These are phyloP conservation scores for Dothidotthia symphoricarpi DNA, from an alignment of 2,329 filamentous ascomycete genomes.

Conservation along the genomic window DNA sequence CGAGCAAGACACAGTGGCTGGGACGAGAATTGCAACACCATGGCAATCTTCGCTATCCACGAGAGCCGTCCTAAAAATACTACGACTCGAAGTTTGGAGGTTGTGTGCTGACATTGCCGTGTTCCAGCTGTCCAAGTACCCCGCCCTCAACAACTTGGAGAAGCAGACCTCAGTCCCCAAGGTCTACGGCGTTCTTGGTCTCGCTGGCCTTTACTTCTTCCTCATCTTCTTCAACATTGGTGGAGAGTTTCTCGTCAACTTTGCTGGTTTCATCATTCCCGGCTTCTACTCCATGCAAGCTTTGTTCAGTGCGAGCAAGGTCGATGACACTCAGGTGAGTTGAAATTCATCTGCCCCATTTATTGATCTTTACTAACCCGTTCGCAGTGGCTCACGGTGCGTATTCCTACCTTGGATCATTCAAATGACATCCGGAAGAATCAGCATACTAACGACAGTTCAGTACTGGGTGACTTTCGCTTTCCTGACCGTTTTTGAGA, in stretches of 20 bases:
- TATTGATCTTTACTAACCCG: constrained; percentile 37
- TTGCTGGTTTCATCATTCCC: constrained; percentile 78
- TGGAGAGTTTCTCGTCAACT: constrained; percentile 82
- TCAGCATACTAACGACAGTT: constrained; percentile 4
- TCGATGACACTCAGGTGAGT: constrained; percentile 78
- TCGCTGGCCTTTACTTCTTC: constrained; percentile 80
- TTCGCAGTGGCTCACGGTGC: constrained; percentile 61
- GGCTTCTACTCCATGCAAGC: constrained; percentile 81
- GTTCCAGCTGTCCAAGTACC: constrained; percentile 78
- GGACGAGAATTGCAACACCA: no score
- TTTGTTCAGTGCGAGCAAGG: constrained; percentile 68
- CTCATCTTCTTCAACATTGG: constrained; percentile 91
- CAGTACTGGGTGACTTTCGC: constrained; percentile 86
- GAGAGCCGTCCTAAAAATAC: no score
- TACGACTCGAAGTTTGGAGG: constrained; percentile 1
- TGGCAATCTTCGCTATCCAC: no score
- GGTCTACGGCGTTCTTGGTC: constrained; percentile 76
- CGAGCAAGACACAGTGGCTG: no score
- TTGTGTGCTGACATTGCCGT: constrained; percentile 22
- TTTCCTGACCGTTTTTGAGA: constrained; percentile 81
- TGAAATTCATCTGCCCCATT: no score
- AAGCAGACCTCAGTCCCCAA: constrained; percentile 80
- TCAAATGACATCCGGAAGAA: no score
- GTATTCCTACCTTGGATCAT: constrained; percentile 18
- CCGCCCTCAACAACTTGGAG: constrained; percentile 79